A percentile compares a stretch with the other conserved stretches of the same genome.
phyloP scores from a whole-genome alignment of 805 yeast species.

The Kregervanrija pseudodelftensis region DNA sequence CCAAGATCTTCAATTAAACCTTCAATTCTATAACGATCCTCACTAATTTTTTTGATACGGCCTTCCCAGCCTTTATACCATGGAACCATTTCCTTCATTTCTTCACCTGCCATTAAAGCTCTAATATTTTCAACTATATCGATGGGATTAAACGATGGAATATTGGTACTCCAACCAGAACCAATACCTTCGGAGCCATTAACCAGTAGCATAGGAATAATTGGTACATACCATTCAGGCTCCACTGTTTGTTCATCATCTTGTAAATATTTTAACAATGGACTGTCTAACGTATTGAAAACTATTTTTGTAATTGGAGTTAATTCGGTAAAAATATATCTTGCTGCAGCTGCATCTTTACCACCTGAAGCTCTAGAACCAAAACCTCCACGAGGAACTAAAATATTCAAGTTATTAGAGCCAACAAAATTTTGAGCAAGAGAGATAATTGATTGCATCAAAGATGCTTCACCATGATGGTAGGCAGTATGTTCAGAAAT shows the following conservation, averaged over 20 bases:
- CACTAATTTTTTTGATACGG: constrained; percentile 42
- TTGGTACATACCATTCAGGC: constrained; percentile 92
- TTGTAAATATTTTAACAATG: constrained; percentile 68
- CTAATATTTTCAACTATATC: constrained; percentile 75
- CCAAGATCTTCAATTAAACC: constrained; percentile 82
- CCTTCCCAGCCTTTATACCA: constrained; percentile 98
- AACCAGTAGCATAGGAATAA: constrained; percentile 90
- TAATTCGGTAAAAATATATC: constrained; percentile 88
- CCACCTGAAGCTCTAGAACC: constrained; percentile 97
- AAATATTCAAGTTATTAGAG: constrained; percentile 74
- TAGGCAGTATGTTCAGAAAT: constrained; percentile 85
- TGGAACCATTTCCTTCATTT: constrained; percentile 67
- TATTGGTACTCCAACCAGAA: constrained; percentile 95
- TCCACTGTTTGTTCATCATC: constrained; percentile 94
- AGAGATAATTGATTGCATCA: constrained; percentile 85
- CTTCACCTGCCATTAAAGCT: constrained; percentile 66
- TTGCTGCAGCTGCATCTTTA: constrained; percentile 96
- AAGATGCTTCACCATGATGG: constrained; percentile 90
- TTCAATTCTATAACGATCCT: constrained; percentile 66
- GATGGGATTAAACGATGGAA: constrained; percentile 83
- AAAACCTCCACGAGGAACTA: constrained; percentile 89
- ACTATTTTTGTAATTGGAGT: constrained; percentile 67
- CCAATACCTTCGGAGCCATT: constrained; percentile 98
- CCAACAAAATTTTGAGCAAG: constrained; percentile 95
- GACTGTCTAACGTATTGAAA: constrained; percentile 75